Percentiles rank a stretch among this genome's conserved stretches.
Conservation (phyloP, 2,329 filamentous ascomycete species). For the Fusarium xyrophilum region DNA sequence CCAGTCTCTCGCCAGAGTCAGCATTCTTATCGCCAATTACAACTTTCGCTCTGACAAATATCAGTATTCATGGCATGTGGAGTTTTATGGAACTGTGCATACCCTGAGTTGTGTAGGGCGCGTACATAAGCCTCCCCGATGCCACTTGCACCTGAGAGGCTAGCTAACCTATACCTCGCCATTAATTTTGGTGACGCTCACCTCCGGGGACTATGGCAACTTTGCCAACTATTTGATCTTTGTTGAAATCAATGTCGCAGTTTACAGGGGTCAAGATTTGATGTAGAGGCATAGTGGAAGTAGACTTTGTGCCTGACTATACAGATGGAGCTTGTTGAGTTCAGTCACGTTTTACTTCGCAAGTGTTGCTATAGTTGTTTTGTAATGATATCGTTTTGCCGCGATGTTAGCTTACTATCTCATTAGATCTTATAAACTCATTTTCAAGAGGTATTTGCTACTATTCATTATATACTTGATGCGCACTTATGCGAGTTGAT, state of each 20-base stretch:
- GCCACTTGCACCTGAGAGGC: background rate
- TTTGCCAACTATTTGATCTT: background rate
- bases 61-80: background rate
- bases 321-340: no score
- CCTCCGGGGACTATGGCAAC: background rate
- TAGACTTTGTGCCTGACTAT: no score
- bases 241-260: background rate
- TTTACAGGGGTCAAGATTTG: rapidly evolving
- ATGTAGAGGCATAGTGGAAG: background rate
- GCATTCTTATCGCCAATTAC: background rate
- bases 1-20: background rate
- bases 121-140: constrained; percentile 5
- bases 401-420: rapidly evolving
- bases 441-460: no score
- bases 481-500: background rate
- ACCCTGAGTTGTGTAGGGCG: background rate
- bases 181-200: rapidly evolving
- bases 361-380: rapidly evolving
- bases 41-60: background rate
- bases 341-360: no score
- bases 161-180: background rate
- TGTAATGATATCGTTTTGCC: rapidly evolving
- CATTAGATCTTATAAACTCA: rapidly evolving
- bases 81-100: background rate
- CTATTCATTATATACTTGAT: rapidly evolving